phyloP scores from a whole-genome alignment of 148 eudicot species.

The Cornus controversa region DNA sequence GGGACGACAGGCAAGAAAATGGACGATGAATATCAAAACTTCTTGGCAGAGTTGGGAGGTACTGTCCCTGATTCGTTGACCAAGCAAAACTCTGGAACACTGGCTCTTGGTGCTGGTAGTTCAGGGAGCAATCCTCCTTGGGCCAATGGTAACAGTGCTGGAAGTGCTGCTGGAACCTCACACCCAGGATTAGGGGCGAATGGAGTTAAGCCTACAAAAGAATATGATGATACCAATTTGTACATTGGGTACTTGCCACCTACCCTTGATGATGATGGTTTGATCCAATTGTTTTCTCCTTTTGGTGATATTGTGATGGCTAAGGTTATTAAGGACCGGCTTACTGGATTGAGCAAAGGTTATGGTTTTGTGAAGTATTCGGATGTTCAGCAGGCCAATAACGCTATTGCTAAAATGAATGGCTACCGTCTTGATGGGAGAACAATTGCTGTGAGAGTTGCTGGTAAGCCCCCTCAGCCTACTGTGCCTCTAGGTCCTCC shows the following conservation, averaged over 20 bases:
- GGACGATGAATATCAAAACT: constrained; percentile 87
- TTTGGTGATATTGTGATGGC: constrained; percentile 87
- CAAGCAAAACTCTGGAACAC: constrained; percentile 33
- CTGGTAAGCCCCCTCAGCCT: constrained; percentile 88
- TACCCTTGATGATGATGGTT: constrained; percentile 71
- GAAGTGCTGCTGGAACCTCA: constrained; percentile 11
- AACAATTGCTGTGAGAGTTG: constrained; percentile 85
- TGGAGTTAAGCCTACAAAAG: constrained; percentile 45
- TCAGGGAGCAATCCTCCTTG: constrained; percentile 57
- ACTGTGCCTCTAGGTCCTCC: constrained; percentile 64
- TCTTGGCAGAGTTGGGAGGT: constrained; percentile 86
- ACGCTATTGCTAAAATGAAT: constrained; percentile 75
- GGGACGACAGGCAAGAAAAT: constrained; percentile 84
- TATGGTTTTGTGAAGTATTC: constrained; percentile 95
- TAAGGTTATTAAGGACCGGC: constrained; percentile 75
- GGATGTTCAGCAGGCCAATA: constrained; percentile 64
- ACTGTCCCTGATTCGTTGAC: constrained; percentile 60
- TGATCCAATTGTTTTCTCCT: constrained; percentile 65
- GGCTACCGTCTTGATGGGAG: constrained; percentile 74
- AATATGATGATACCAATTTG: constrained; percentile 75
- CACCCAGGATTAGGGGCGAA: constrained; percentile 57
- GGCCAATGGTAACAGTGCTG: constrained; percentile 38
- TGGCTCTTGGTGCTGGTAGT: constrained; percentile 44
- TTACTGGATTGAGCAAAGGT: constrained; percentile 75
- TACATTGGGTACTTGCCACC: constrained; percentile 87